Base-by-base conservation (phyloP, 139 green algal species). In the Choricystis sp. region DNA sequence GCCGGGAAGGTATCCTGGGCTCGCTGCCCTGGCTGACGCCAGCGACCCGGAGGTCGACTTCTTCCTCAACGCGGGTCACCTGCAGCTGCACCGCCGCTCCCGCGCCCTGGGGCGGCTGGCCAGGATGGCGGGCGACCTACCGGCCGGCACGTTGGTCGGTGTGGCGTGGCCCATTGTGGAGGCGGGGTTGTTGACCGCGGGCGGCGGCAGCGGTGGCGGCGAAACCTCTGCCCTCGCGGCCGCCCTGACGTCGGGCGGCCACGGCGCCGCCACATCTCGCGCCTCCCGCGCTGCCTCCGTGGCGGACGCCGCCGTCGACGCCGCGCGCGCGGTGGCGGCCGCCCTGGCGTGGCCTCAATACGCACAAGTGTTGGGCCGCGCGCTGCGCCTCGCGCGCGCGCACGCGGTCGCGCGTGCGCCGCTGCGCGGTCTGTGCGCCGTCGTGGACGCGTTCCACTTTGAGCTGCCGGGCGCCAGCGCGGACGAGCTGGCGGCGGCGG, bases 401-500 rank as follows among this genome's bases (percentile, higher is more conserved):
- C 23, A 59, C 25, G 55, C 5, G 3, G 49, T 20, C 27, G 28
- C 21, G 29, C 72, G 86, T 69, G 68, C 75, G 2, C 49, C 79
- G 49, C 66, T 89, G 22, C 71, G 87, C 0, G 74, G 79, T 3
- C 79, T 86, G 26, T 94, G 84, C 62, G 64, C 74, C 19, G 75
- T 95, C 26, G 68, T 94, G 4, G 87, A 94, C 57, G 71, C 74
- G 4, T 92, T 92, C 74, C 85, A 92, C 75, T 92, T 92, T 68
- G 29, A 40, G 25, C 23, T 30, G 29, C 26, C 57, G 25, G 26
- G 29, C 57, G 55, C 55, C 4, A 26, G 55, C 55, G 64, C 29
- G 56, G 24, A 19, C 2, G n/a, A 65, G 57, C 26, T 62, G 29
- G 62, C 56, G 24, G 62, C 49, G 29, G 69, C 57, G 56, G 52